Percentiles rank a stretch among this genome's conserved stretches.
Conservation (phyloP, 164 flowering plant genomes). For the Amborella trichopoda region DNA sequence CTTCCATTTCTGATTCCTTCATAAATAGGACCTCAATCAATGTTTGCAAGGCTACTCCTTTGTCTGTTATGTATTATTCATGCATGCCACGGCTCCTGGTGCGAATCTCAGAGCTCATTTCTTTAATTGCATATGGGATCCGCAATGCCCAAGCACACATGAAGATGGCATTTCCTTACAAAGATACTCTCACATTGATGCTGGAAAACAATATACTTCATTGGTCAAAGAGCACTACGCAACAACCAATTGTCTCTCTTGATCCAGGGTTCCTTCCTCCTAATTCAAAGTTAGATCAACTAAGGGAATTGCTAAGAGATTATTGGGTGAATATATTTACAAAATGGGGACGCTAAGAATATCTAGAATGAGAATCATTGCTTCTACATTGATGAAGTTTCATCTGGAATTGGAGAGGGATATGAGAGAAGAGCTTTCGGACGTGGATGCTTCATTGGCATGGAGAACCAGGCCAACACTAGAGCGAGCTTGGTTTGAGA, state of each 20-base stretch:
- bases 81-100: slow-evolving; percentile 36
- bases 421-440: slow-evolving; percentile 18
- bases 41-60: slow-evolving; percentile 10
- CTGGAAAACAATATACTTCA: slow-evolving; percentile 43
- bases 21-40: slow-evolving; percentile 11
- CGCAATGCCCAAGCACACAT: slow-evolving; percentile 25
- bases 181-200: slow-evolving; percentile 31
- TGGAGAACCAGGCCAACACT: slow-evolving; percentile 65
- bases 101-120: slow-evolving; percentile 38
- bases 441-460: slow-evolving; percentile 21
- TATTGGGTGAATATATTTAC: slow-evolving; percentile 18
- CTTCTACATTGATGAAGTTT: slow-evolving; percentile 31
- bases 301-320: slow-evolving; percentile 23
- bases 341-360: slow-evolving; percentile 15
- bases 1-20: slow-evolving; percentile 15
- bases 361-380: slow-evolving; percentile 28
- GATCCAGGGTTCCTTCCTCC: slow-evolving; percentile 22
- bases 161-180: slow-evolving; percentile 19
- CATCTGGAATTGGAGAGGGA: slow-evolving; percentile 45
- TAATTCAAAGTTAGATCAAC: no score
- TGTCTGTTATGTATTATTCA: slow-evolving; percentile 18
- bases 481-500: slow-evolving; percentile 42
- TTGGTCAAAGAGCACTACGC: slow-evolving; percentile 13
- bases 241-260: slow-evolving; percentile 24
- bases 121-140: slow-evolving; percentile 36